A percentile compares a stretch with the other conserved stretches of the same genome.
These are phyloP conservation scores for Malus sieversii DNA, from an alignment of 306 rosid species.

Conservation along the genomic window DNA sequence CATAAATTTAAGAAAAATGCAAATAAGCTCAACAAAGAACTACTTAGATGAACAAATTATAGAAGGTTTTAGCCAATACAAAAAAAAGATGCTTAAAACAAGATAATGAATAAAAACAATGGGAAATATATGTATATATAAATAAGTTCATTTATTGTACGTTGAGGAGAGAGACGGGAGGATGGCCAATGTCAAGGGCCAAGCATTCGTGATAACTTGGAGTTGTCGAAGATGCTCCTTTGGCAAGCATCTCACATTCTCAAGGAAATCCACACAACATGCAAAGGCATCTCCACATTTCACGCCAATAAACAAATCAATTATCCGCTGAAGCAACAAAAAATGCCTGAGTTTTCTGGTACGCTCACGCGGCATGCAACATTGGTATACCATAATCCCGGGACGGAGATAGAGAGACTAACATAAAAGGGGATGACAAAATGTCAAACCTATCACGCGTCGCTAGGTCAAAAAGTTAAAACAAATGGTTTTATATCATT, in stretches of 20 bases:
- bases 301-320: neutral
- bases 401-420: neutral
- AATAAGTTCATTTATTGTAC: neutral
- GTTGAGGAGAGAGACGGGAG: neutral
- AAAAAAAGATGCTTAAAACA: neutral
- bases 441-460: neutral
- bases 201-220: slow-evolving; percentile 1
- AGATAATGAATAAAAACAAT: neutral
- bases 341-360: neutral
- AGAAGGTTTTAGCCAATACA: neutral
- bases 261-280: neutral
- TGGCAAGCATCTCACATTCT: neutral
- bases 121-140: neutral
- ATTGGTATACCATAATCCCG: neutral
- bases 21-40: neutral
- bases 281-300: neutral
- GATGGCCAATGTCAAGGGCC: neutral
- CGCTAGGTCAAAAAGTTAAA: too few relatives aligned
- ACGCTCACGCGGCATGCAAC: neutral
- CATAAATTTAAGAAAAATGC: neutral
- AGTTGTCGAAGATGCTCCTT: neutral
- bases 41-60: neutral
- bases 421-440: neutral
- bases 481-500: too few relatives aligned
- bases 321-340: neutral